Conservation (phyloP, 192 early-diverging fungal genomes). For the Backusella morwellensis region DNA sequence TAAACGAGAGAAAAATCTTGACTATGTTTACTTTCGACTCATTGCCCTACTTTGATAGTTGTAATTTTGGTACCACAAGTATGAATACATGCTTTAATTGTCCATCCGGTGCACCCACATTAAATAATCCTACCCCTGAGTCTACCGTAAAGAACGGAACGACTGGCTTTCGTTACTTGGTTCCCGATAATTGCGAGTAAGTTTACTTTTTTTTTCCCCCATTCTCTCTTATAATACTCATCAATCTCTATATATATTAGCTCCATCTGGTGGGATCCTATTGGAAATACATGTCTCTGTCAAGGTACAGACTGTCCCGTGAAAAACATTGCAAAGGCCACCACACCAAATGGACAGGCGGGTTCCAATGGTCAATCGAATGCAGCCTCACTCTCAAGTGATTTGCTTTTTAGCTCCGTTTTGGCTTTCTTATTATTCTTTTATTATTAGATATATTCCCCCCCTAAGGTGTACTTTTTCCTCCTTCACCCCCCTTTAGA, state of each 20-base stretch:
- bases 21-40: neutral
- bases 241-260: constrained; percentile 26
- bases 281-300: constrained; percentile 54
- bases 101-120: constrained; percentile 37
- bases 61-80: constrained; percentile 41
- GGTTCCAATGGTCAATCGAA: neutral
- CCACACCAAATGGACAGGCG: neutral
- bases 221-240: neutral
- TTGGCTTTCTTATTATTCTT: neutral
- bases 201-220: neutral
- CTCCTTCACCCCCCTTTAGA: neutral
- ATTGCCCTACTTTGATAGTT: constrained; percentile 13
- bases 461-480: neutral
- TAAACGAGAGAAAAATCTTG: too few relatives aligned
- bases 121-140: constrained; percentile 41
- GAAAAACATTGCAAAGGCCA: constrained; percentile 41
- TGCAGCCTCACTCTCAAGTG: neutral
- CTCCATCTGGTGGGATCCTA: constrained; percentile 67
- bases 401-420: neutral
- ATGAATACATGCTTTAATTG: constrained; percentile 60
- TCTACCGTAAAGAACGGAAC: constrained; percentile 25
- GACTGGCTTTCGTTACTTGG: constrained; percentile 33
- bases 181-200: constrained; percentile 60
- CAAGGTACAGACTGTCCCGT: constrained; percentile 43
- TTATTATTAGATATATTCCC: neutral